Percentiles rank a stretch among this genome's conserved stretches.
These are phyloP conservation scores for Rubroshorea leprosula DNA, from an alignment of 345 rosid species.

Conservation along the genomic window DNA sequence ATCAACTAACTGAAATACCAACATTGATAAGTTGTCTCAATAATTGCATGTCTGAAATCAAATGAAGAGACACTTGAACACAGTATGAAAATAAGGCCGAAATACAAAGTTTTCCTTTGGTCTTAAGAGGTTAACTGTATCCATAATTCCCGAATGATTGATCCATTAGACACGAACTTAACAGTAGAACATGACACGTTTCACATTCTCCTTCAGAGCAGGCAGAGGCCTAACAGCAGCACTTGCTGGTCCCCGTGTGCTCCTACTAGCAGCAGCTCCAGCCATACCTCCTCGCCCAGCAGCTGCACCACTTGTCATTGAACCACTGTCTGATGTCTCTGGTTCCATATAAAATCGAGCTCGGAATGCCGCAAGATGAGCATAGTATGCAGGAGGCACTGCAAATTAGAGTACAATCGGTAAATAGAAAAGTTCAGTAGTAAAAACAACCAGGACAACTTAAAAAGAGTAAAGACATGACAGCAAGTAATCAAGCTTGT, in stretches of 20 bases:
- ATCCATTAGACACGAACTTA: constrained; percentile 21
- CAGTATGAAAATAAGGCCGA: too few relatives aligned
- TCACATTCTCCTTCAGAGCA: constrained; percentile 87
- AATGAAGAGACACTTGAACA: too few relatives aligned
- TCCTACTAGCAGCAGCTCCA: constrained; percentile 37
- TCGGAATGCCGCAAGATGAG: constrained; percentile 95
- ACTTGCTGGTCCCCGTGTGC: constrained; percentile 55
- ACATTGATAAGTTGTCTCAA: too few relatives aligned
- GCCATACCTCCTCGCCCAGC: constrained; percentile 56
- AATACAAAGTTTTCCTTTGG: too few relatives aligned
- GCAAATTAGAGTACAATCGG: too few relatives aligned
- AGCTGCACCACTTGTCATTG: constrained; percentile 78
- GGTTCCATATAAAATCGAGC: constrained; percentile 99
- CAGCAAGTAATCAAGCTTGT: too few relatives aligned
- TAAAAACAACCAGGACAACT: not conserved
- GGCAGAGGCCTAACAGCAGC: constrained; percentile 91
- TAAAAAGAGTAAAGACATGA: not conserved
- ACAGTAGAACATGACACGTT: constrained; percentile 95
- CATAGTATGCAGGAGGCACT: constrained; percentile 98
- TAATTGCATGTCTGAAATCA: too few relatives aligned
- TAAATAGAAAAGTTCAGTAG: not conserved
- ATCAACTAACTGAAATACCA: too few relatives aligned
- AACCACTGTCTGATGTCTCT: constrained; percentile 94
- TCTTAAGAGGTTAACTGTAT: too few relatives aligned
- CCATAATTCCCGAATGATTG: too few relatives aligned